phyloP scores from a whole-genome alignment of 2,329 filamentous ascomycete species.

The Cladophialophora psammophila region DNA sequence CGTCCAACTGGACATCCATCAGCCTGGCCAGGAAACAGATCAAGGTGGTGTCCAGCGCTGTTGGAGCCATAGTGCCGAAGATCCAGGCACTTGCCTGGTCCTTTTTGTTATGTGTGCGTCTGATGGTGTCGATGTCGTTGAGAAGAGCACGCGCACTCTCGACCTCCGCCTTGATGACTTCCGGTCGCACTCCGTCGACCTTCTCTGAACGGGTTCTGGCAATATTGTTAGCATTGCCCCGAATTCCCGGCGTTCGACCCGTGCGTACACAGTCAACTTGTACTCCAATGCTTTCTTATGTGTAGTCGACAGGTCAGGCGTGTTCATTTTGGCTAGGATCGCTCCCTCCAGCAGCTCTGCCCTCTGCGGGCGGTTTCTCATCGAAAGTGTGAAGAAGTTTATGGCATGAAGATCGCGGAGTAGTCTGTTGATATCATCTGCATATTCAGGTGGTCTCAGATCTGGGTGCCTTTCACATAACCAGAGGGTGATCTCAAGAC shows the following conservation, averaged over 20 bases:
- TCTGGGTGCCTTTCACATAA: conserved; percentile 16
- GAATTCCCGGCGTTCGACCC: neutral
- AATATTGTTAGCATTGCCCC: neutral
- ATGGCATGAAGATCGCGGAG: conserved; percentile 23
- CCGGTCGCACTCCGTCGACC: neutral
- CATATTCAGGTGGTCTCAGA: conserved; percentile 12
- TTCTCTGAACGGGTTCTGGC: conserved; percentile 13
- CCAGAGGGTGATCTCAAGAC: conserved; percentile 26
- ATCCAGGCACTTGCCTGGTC: conserved; percentile 3
- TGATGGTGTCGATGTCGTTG: neutral
- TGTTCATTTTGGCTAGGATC: conserved; percentile 7
- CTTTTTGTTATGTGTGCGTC: neutral
- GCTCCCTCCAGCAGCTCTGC: conserved; percentile 1
- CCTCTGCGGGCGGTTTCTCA: conserved; percentile 7
- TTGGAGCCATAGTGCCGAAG: conserved; percentile 10
- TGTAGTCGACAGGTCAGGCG: conserved; percentile 2
- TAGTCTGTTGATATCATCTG: conserved; percentile 9
- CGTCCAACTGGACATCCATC: conserved; percentile 15
- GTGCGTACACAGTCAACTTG: conserved; percentile 22
- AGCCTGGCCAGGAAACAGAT: conserved; percentile 10
- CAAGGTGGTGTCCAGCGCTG: conserved; percentile 18
- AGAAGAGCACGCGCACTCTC: conserved; percentile 9
- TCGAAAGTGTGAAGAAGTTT: conserved; percentile 20
- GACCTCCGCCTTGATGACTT: conserved; percentile 12
- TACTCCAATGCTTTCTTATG: conserved; percentile 24